phyloP scores from a whole-genome alignment of 805 yeast genomes.

The Jamesozyma gamospora region DNA sequence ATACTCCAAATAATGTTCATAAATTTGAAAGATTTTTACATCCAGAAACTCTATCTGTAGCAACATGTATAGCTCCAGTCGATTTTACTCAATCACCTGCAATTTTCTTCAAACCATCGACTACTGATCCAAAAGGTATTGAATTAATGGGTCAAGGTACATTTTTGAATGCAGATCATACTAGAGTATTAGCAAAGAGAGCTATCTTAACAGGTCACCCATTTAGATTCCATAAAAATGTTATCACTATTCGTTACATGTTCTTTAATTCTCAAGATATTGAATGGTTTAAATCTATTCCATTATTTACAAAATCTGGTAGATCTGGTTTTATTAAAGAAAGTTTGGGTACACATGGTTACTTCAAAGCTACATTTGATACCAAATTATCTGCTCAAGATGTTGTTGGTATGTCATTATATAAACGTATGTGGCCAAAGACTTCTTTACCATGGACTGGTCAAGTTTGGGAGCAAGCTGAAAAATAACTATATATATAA shows the following conservation, averaged over 20 bases:
- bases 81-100: constrained; percentile 79
- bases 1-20: constrained; percentile 75
- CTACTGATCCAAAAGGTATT: constrained; percentile 37
- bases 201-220: constrained; percentile 89
- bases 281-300: constrained; percentile 80
- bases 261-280: constrained; percentile 89
- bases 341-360: constrained; percentile 95
- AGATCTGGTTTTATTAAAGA: constrained; percentile 92
- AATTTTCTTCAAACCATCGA: constrained; percentile 57
- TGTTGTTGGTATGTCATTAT: constrained; percentile 84
- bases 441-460: constrained; percentile 29
- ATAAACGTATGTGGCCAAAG: constrained; percentile 89
- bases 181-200: constrained; percentile 79
- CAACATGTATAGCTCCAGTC: constrained; percentile 82
- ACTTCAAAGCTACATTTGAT: constrained; percentile 91
- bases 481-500: background rate
- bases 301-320: constrained; percentile 86
- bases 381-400: constrained; percentile 87
- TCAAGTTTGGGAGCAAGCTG: constrained; percentile 1
- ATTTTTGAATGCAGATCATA: constrained; percentile 74
- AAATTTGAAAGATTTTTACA: constrained; percentile 79
- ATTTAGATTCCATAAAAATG: constrained; percentile 84
- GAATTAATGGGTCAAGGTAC: constrained; percentile 85
- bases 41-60: constrained; percentile 62
- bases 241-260: constrained; percentile 93